Percentiles rank a stretch among this genome's conserved stretches.
These are phyloP conservation scores for Aspergillus sparsus DNA, from an alignment of 495 filamentous ascomycete species.

Conservation along the genomic window DNA sequence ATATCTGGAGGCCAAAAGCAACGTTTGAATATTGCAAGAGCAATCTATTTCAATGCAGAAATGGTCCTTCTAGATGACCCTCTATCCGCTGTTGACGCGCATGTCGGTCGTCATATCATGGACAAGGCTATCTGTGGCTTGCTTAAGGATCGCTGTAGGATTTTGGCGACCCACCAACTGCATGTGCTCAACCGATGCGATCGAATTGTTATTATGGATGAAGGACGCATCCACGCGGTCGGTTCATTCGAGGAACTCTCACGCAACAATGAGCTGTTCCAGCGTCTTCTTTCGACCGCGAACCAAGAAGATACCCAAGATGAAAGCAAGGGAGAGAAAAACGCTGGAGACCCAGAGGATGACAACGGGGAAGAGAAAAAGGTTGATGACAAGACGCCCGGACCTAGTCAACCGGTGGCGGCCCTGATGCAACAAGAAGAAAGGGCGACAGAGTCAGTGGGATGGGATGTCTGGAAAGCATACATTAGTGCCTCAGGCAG, in stretches of 20 bases:
- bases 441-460: slow-evolving; percentile 74
- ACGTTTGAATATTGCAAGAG: slow-evolving; percentile 74
- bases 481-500: slow-evolving; percentile 81
- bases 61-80: slow-evolving; percentile 85
- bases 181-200: slow-evolving; percentile 90
- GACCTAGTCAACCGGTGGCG: slow-evolving; percentile 37
- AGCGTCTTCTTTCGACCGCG: slow-evolving; percentile 79
- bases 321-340: slow-evolving; percentile 24
- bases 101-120: slow-evolving; percentile 92
- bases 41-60: slow-evolving; percentile 82
- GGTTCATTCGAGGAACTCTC: slow-evolving; percentile 89
- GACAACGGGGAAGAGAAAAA: slow-evolving; percentile 24
- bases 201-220: slow-evolving; percentile 87
- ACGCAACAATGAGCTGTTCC: slow-evolving; percentile 70
- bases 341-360: slow-evolving; percentile 47
- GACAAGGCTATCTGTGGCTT: slow-evolving; percentile 91
- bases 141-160: slow-evolving; percentile 82
- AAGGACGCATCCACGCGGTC: slow-evolving; percentile 76
- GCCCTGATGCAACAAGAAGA: slow-evolving; percentile 92
- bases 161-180: slow-evolving; percentile 92
- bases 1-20: slow-evolving; percentile 70
- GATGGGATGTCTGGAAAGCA: slow-evolving; percentile 77
- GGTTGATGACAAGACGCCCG: slow-evolving; percentile 32
- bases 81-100: slow-evolving; percentile 79
- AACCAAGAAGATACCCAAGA: slow-evolving; percentile 67